phyloP scores from a whole-genome alignment of 108 stramenopile species.

The Chaetoceros tenuissimus region DNA sequence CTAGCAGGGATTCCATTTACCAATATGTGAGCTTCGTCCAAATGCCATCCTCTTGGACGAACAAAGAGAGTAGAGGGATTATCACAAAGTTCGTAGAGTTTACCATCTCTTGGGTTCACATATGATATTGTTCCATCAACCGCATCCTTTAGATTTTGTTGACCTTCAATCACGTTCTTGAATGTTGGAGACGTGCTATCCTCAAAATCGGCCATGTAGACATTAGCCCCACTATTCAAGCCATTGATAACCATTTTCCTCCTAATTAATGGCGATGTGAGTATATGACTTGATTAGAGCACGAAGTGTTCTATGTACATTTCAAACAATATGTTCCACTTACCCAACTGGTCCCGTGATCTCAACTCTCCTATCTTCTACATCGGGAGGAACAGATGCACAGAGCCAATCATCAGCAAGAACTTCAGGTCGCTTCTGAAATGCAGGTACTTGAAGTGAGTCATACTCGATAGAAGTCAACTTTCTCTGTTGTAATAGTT shows the following conservation, averaged over 20 bases:
- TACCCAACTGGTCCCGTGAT: slow-evolving; percentile 89
- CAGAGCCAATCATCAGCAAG: slow-evolving; percentile 65
- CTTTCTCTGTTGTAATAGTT: slow-evolving; percentile 45
- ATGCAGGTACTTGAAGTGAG: slow-evolving; percentile 65
- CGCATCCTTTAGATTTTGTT: slow-evolving; percentile 87
- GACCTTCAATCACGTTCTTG: slow-evolving; percentile 81
- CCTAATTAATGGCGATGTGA: slow-evolving; percentile 34
- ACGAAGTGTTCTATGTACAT: too few species aligned
- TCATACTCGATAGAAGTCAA: slow-evolving; percentile 57
- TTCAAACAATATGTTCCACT: neutral
- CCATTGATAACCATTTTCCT: slow-evolving; percentile 96
- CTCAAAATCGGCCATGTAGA: slow-evolving; percentile 94
- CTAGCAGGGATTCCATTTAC: slow-evolving; percentile 79
- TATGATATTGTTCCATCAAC: slow-evolving; percentile 77
- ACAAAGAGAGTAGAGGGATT: slow-evolving; percentile 74
- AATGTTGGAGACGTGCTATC: slow-evolving; percentile 84
- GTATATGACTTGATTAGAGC: neutral
- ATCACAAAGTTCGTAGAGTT: slow-evolving; percentile 73
- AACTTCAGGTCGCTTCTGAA: slow-evolving; percentile 29
- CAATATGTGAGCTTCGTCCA: slow-evolving; percentile 86
- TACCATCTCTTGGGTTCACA: slow-evolving; percentile 71
- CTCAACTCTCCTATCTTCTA: slow-evolving; percentile 84
- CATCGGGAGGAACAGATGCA: slow-evolving; percentile 73
- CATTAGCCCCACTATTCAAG: slow-evolving; percentile 83
- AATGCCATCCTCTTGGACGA: slow-evolving; percentile 89